These are phyloP conservation scores for Aspergillus sp. DNA, from an alignment of 2,329 filamentous ascomycete genomes.

Conservation along the genomic window DNA sequence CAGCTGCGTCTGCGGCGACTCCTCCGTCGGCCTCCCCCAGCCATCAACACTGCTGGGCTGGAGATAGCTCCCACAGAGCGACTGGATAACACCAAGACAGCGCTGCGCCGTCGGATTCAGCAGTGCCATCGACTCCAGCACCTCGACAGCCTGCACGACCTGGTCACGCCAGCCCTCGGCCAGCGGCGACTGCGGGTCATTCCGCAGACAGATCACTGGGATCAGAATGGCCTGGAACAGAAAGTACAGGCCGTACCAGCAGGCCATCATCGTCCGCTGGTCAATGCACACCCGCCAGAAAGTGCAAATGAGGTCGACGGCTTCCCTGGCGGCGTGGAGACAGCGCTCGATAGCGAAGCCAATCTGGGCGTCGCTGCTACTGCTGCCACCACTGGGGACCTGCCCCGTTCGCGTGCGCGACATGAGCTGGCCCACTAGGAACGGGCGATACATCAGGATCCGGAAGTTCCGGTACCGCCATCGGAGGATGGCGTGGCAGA, in stretches of 20 bases:
- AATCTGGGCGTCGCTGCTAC: neutral
- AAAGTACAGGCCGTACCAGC: neutral
- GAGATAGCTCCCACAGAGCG: neutral
- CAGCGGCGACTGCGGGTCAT: neutral
- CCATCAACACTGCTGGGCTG: neutral
- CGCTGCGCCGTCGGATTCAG: neutral
- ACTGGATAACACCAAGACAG: neutral
- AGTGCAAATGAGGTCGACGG: neutral
- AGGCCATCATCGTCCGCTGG: neutral
- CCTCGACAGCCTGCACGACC: neutral
- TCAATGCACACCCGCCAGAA: neutral
- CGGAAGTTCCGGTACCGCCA: constrained; percentile 35
- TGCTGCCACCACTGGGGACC: no score
- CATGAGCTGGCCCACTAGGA: constrained; percentile 7
- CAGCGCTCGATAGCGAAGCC: neutral
- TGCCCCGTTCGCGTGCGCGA: neutral
- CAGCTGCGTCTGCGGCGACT: neutral
- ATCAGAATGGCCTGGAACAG: neutral
- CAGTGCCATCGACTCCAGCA: neutral
- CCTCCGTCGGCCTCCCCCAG: neutral
- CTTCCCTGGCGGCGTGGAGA: neutral
- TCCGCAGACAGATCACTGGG: neutral
- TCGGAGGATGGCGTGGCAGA: constrained; percentile 27
- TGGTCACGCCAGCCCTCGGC: neutral
- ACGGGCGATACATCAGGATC: constrained; percentile 35